Evolutionary conservation across 2,329 filamentous ascomycete species (phyloP), one percentile per base, ranked within the genome.

Genomic region (Elsinoe australis): DNA sequence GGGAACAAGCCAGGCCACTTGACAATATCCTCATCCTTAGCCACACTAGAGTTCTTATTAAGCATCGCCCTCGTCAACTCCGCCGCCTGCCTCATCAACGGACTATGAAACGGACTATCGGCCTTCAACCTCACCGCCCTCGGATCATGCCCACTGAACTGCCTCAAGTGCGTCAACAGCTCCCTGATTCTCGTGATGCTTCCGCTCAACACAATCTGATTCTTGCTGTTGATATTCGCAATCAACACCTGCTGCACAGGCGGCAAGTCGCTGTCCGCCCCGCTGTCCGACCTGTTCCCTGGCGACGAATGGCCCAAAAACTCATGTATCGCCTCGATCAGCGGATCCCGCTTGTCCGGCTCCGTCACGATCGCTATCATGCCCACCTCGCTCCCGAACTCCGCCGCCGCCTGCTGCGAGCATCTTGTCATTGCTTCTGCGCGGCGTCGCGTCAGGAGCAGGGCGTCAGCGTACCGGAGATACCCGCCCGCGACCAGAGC

Each of bases 301-400:
- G 74, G 74, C 41, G 75, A 75, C n/a, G 51, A 51, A 55, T 85
- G 78, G 12, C 81, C 83, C 12, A 94, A 76, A 57, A 95, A 94
- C 54, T 85, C 83, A 61, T 83, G 75, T 51, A 95, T 86, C 2
- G 84, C 81, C 49, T 74, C 73, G 50, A 94, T 78, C 47, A 95
- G 72, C 4, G 72, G 65, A 9, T 72, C 67, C 51, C 95, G 75
- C 61, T 87, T 85, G 54, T 82, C 76, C 3, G 87, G 83, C 61
- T 95, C 88, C 51, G 87, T 94, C 5, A 96, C 83, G 8, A 95
- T 71, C 3, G 90, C 90, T 2, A 95, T 82, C 90, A 96, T 96
- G 60, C 90, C 90, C 60, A 94, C 92, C 57, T 88, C 85, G 54
- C 85, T 85, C 49, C 85, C 85, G 54, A 82, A 80, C 52, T 78